These are phyloP conservation scores for Xylaria sp. DNA, from an alignment of 2,329 filamentous ascomycete species.

Conservation along the genomic window DNA sequence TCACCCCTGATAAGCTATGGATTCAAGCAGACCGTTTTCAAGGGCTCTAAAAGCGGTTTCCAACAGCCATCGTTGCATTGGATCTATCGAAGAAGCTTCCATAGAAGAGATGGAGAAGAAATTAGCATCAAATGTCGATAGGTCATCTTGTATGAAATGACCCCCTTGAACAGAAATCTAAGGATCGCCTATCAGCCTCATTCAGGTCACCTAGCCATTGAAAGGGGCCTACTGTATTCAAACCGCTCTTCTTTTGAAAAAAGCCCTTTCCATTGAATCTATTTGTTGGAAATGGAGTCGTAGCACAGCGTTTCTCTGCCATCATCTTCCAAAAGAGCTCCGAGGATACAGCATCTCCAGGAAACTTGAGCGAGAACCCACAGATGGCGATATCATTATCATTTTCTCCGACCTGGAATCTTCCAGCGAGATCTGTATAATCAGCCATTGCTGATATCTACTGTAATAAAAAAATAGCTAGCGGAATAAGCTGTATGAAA, in stretches of 20 bases:
- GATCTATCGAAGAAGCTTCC: constrained; percentile 34
- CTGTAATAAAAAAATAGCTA: no score
- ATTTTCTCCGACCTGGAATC: not conserved
- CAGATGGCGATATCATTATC: not conserved
- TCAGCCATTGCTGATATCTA: no score
- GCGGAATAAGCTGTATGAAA: no score
- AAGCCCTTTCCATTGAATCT: not conserved
- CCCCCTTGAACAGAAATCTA: constrained; percentile 19
- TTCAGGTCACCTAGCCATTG: not conserved
- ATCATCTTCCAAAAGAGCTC: not conserved
- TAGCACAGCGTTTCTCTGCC: not conserved
- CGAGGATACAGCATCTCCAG: not conserved
- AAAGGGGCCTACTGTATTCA: constrained; percentile 2
- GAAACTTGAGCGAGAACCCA: not conserved
- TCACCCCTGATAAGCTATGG: not conserved
- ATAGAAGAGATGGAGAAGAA: constrained; percentile 34
- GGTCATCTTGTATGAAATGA: constrained; percentile 32
- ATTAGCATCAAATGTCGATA: constrained; percentile 32
- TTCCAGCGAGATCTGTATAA: no score
- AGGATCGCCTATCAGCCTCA: not conserved
- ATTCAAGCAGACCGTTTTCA: constrained; percentile 18
- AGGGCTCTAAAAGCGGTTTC: constrained; percentile 34
- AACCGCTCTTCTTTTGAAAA: not conserved
- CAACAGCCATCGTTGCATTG: constrained; percentile 27
- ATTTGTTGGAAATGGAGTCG: not conserved